Percentiles rank a stretch among this genome's conserved stretches.
Conservation (phyloP, 2,329 filamentous ascomycete genomes). For the Stylonectria norvegica region DNA sequence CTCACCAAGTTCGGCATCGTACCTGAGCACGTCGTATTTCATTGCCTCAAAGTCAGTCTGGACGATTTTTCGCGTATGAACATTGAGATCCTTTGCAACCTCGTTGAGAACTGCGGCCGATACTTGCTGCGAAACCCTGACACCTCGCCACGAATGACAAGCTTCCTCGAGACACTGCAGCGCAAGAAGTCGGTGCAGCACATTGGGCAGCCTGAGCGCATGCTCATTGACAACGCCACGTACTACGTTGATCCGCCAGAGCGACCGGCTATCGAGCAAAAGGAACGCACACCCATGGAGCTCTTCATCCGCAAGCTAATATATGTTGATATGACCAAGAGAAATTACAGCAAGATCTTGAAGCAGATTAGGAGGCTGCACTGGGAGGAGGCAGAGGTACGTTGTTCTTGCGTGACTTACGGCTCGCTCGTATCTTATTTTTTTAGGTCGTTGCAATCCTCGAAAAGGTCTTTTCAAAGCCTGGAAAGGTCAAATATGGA, state of each 20-base stretch:
- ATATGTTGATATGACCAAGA: conserved; percentile 90
- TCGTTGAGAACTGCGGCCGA: conserved; percentile 93
- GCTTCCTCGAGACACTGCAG: conserved; percentile 90
- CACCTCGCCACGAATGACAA: conserved; percentile 87
- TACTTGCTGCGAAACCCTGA: conserved; percentile 91
- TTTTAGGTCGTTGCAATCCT: conserved; percentile 66
- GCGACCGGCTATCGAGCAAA: conserved; percentile 90
- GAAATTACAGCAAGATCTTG: conserved; percentile 87
- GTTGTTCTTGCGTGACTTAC: conserved; percentile 4
- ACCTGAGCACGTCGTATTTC: conserved; percentile 97
- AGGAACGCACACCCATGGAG: conserved; percentile 90
- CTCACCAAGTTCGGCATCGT: conserved; percentile 97
- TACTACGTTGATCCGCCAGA: conserved; percentile 98
- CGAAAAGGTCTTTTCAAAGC: conserved; percentile 91
- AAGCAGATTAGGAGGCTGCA: conserved; percentile 94
- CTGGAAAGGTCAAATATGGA: conserved; percentile 95
- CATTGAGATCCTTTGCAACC: conserved; percentile 95
- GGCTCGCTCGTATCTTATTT: neutral
- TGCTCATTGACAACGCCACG: conserved; percentile 96
- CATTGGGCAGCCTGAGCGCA: conserved; percentile 90
- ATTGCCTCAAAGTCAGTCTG: conserved; percentile 94
- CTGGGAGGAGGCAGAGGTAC: conserved; percentile 88
- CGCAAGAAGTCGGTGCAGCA: conserved; percentile 96
- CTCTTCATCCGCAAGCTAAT: conserved; percentile 89
- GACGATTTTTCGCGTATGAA: conserved; percentile 99